These are phyloP conservation scores for Parasitella parasitica DNA, from an alignment of 371 early-diverging fungal genomes.

Conservation along the genomic window DNA sequence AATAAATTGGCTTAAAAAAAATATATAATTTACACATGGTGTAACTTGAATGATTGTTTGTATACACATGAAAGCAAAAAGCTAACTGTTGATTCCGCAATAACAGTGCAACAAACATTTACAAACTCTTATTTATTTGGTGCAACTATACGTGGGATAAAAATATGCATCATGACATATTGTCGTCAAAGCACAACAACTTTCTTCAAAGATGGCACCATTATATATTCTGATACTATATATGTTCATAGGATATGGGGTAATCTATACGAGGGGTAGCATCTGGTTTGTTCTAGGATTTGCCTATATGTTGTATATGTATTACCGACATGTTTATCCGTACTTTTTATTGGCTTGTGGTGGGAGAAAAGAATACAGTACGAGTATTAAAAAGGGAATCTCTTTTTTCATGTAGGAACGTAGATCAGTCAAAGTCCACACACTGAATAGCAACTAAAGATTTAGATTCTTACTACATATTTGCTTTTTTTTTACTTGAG, in stretches of 20 bases:
- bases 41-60: too few species aligned
- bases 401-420: neutral
- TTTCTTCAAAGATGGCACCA: neutral
- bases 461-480: neutral
- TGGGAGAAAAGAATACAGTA: neutral
- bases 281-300: too few species aligned
- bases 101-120: neutral
- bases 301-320: too few species aligned
- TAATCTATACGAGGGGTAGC: neutral
- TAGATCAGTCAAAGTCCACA: neutral
- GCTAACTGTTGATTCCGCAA: too few species aligned
- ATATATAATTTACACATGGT: too few species aligned
- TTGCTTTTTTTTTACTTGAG: neutral
- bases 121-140: neutral
- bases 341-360: neutral
- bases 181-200: neutral
- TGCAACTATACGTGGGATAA: neutral
- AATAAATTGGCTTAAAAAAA: too few species aligned
- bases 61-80: too few species aligned
- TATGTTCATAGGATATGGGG: neutral
- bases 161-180: neutral
- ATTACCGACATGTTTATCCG: too few species aligned
- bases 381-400: neutral
- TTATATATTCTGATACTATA: too few species aligned
- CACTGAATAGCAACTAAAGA: neutral